A percentile compares a stretch with the other conserved stretches of the same genome.
Evolutionary conservation across 192 early-diverging fungal genomes (phyloP).

Genomic region (Coemansia sp.): DNA sequence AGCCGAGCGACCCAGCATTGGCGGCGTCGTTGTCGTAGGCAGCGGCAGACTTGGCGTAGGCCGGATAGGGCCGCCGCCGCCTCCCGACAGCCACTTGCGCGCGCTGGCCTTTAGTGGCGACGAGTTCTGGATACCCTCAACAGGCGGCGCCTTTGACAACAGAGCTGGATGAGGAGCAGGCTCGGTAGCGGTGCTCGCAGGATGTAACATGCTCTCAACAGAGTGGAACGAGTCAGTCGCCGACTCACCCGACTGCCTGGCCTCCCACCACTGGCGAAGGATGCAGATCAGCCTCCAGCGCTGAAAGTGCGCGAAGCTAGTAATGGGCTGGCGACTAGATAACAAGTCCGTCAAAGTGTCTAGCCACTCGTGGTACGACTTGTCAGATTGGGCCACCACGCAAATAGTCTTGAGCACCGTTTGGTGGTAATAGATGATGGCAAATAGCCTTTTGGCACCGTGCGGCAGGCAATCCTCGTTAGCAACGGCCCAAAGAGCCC

Average conservation of each 20-base stretch:
- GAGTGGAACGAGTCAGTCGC: slow-evolving; percentile 41
- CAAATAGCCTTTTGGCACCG: slow-evolving; percentile 44
- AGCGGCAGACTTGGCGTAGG: slow-evolving; percentile 6
- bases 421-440: slow-evolving; percentile 50
- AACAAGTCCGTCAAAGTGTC: slow-evolving; percentile 39
- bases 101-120: slow-evolving; percentile 10
- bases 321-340: slow-evolving; percentile 36
- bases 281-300: slow-evolving; percentile 52
- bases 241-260: slow-evolving; percentile 37
- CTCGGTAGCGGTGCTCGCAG: background rate
- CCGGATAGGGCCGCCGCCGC: slow-evolving; percentile 4
- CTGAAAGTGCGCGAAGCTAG: slow-evolving; percentile 31
- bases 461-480: slow-evolving; percentile 45
- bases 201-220: slow-evolving; percentile 20
- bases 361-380: slow-evolving; percentile 46
- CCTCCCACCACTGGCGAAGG: slow-evolving; percentile 53
- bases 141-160: background rate
- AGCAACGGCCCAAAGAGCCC: slow-evolving; percentile 51
- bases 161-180: background rate
- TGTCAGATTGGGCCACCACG: slow-evolving; percentile 38
- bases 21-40: slow-evolving; percentile 1
- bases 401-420: slow-evolving; percentile 45
- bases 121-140: background rate
- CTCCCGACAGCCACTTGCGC: slow-evolving; percentile 29
- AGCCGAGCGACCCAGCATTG: slow-evolving; percentile 6